Percentiles rank a stretch among this genome's conserved stretches.
phyloP scores from a whole-genome alignment of 2,329 filamentous ascomycete species.

The Neonectria ditissima region DNA sequence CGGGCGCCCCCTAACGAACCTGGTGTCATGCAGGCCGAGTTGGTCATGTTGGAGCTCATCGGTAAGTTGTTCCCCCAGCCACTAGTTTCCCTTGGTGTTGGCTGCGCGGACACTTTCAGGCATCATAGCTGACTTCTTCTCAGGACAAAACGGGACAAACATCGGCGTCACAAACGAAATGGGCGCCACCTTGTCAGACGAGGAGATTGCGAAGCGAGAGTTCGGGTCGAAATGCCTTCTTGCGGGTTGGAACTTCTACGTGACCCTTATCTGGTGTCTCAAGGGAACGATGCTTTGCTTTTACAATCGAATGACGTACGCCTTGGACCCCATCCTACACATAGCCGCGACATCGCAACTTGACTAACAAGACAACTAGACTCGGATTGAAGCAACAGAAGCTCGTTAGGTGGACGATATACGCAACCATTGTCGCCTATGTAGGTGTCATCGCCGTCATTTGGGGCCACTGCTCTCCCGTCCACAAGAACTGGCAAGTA shows the following conservation, averaged over 20 bases:
- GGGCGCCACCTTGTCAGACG: conserved; percentile 45
- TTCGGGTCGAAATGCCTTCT: conserved; percentile 51
- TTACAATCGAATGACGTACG: conserved; percentile 57
- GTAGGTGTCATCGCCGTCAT: conserved; percentile 49
- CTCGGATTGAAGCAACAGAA: conserved; percentile 53
- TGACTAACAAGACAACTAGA: conserved; percentile 37
- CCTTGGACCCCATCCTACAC: background rate
- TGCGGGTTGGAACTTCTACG: conserved; percentile 56
- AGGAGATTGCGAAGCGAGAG: conserved; percentile 44
- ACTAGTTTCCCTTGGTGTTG: background rate
- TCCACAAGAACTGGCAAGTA: conserved; percentile 55
- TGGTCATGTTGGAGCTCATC: conserved; percentile 50
- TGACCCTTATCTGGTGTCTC: conserved; percentile 56
- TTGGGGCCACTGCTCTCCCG: conserved; percentile 52
- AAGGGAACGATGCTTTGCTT: conserved; percentile 59
- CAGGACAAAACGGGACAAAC: conserved; percentile 54
- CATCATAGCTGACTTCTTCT: conserved; percentile 22
- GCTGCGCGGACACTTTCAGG: background rate
- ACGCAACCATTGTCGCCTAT: conserved; percentile 47
- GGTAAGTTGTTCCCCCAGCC: conserved; percentile 38
- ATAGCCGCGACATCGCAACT: background rate
- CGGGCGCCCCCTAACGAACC: conserved; percentile 10
- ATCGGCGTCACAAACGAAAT: conserved; percentile 51
- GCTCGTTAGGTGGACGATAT: conserved; percentile 51
- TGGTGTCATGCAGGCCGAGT: conserved; percentile 34